Conservation (phyloP, 1,284 basidiomycete genomes). For the Farysia itapuensis region DNA sequence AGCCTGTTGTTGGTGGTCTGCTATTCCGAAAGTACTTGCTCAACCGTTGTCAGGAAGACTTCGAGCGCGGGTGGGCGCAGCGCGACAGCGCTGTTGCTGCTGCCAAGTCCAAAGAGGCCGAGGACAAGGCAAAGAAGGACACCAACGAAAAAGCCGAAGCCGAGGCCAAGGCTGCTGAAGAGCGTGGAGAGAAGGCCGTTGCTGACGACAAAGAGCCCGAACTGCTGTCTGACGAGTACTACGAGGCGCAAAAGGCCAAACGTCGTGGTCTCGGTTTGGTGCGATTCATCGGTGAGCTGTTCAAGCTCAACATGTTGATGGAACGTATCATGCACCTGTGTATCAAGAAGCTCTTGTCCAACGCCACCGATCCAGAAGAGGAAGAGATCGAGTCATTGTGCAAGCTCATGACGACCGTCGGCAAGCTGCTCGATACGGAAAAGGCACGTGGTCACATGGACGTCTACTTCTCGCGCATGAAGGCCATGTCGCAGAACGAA, state of each 20-base stretch:
- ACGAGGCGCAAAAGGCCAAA: slow-evolving; percentile 93
- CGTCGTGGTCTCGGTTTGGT: slow-evolving; percentile 94
- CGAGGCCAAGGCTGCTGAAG: slow-evolving; percentile 67
- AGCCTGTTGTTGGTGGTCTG: slow-evolving; percentile 80
- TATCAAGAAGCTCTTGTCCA: slow-evolving; percentile 87
- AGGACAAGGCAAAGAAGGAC: slow-evolving; percentile 65
- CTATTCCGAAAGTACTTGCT: slow-evolving; percentile 86
- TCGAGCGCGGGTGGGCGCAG: slow-evolving; percentile 77
- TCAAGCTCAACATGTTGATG: slow-evolving; percentile 92
- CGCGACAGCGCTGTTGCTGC: slow-evolving; percentile 65
- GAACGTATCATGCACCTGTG: slow-evolving; percentile 95
- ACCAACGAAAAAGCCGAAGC: slow-evolving; percentile 62
- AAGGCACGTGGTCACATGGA: slow-evolving; percentile 84
- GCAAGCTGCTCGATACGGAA: slow-evolving; percentile 71
- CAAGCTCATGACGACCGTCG: slow-evolving; percentile 87
- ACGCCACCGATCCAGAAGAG: slow-evolving; percentile 91
- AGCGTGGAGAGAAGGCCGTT: slow-evolving; percentile 55
- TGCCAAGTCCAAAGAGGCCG: slow-evolving; percentile 65
- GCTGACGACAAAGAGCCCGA: slow-evolving; percentile 61
- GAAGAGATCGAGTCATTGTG: slow-evolving; percentile 96
- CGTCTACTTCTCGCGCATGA: slow-evolving; percentile 89
- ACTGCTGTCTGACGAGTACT: slow-evolving; percentile 90
- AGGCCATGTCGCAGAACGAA: slow-evolving; percentile 72
- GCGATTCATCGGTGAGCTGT: slow-evolving; percentile 95
- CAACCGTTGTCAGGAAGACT: slow-evolving; percentile 90